Evolutionary conservation across 345 rosid genomes (phyloP), one percentile per base, ranked within the genome.

Genomic region (Boechera stricta): DNA sequence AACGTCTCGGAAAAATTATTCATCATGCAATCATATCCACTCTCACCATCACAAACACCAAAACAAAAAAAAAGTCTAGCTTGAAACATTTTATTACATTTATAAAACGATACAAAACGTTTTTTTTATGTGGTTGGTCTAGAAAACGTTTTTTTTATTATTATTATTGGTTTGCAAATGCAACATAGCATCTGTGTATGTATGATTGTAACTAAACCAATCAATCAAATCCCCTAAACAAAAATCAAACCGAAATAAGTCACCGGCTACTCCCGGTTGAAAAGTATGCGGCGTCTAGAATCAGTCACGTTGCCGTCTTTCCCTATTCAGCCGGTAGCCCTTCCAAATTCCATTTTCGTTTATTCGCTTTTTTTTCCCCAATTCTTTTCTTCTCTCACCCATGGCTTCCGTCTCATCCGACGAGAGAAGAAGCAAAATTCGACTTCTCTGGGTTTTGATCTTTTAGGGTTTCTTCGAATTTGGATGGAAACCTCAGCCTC

Each of bases 261-360:
- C 35, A 60, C 80, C 80, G 75, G 64, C 75, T 69, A 69, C 10
- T 61, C 18, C 64, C 64, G 69, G 75, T 76, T 68, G 48, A 41
- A 48, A 39, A 47, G 41, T 41, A 52, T 6, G 45, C 73, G 67
- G 65, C 54, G 45, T 59, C 60, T 64, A 21, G 64, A 67, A 67
- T 48, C 48, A 26, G 44, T 77, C 35, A 54, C 71, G 64, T 47
- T 6, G 33, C 66, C 71, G 58, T 47, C 60, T 63, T 13, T n/a
- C 69, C 80, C 80, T 26, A 70, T 71, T 77, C 66, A 77, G 42
- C 71, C 75, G 80, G 80, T 70, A 69, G 0, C 70, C 71, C 64
- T 45, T 39, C 64, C 64, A 49, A 26, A 24, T n/a, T 28, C 63
- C 69, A 60, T 67, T 68, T 49, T 59, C 54, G 15, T 58, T 64